A percentile compares a stretch with the other conserved stretches of the same genome.
These are phyloP conservation scores for Lactifluus rugatus DNA, from an alignment of 768 basidiomycete genomes.

Conservation along the genomic window DNA sequence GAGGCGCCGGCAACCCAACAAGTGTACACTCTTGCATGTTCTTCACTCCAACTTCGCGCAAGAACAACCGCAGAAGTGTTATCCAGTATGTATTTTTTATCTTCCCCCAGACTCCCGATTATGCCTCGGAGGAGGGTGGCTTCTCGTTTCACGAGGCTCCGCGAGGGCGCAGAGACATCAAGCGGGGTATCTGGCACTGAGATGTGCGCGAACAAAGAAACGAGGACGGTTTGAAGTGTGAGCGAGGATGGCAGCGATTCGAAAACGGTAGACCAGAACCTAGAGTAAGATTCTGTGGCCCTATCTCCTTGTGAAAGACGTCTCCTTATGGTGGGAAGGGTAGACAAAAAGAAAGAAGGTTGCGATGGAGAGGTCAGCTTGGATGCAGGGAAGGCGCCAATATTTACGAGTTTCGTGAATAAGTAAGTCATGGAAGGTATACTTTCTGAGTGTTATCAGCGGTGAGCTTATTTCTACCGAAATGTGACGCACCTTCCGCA, in stretches of 20 bases:
- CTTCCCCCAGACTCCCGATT: slow-evolving; percentile 40
- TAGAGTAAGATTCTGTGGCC: slow-evolving; percentile 32
- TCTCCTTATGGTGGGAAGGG: slow-evolving; percentile 39
- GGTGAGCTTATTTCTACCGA: background rate
- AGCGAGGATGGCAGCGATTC: slow-evolving; percentile 40
- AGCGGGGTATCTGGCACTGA: slow-evolving; percentile 25
- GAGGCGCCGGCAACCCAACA: slow-evolving; percentile 54
- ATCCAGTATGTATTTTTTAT: slow-evolving; percentile 44
- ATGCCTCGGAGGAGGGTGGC: slow-evolving; percentile 42
- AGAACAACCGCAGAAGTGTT: slow-evolving; percentile 39
- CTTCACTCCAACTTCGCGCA: slow-evolving; percentile 49
- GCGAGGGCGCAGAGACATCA: slow-evolving; percentile 27
- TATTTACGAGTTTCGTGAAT: slow-evolving; percentile 54
- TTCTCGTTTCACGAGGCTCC: slow-evolving; percentile 43
- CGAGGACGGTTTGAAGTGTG: slow-evolving; percentile 47
- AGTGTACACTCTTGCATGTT: slow-evolving; percentile 51
- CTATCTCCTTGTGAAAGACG: slow-evolving; percentile 26
- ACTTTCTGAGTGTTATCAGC: slow-evolving; percentile 12
- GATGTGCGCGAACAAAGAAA: slow-evolving; percentile 48
- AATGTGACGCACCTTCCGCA: slow-evolving; percentile 33
- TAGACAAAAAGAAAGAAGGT: slow-evolving; percentile 57
- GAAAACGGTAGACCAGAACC: slow-evolving; percentile 41
- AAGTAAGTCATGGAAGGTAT: slow-evolving; percentile 42
- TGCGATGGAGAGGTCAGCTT: slow-evolving; percentile 46
- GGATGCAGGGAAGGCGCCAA: slow-evolving; percentile 53